Percentiles rank a stretch among this genome's conserved stretches.
Conservation (phyloP, 2,329 filamentous ascomycete species). For the Pezicula rhizophila region DNA sequence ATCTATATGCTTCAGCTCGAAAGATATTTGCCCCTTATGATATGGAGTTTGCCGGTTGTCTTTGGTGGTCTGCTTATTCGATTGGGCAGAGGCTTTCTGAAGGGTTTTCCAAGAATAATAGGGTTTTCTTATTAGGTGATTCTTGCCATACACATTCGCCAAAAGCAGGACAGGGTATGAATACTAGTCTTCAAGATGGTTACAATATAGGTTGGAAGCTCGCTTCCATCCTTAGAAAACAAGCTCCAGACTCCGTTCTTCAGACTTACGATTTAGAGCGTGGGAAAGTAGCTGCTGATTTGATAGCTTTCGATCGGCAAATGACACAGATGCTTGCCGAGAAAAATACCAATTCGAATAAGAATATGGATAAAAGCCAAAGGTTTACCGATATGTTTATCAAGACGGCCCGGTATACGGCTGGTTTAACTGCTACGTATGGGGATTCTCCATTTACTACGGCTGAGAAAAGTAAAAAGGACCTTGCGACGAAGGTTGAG, state of each 20-base stretch:
- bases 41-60: conserved; percentile 15
- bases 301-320: conserved; percentile 55
- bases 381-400: conserved; percentile 52
- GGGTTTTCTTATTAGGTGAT: conserved; percentile 50
- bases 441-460: conserved; percentile 41
- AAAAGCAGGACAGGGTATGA: conserved; percentile 57
- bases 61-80: conserved; percentile 53
- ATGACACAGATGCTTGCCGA: conserved; percentile 48
- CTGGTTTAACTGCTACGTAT: conserved; percentile 52
- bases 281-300: conserved; percentile 44
- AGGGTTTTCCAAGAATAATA: conserved; percentile 46
- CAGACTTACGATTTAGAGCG: conserved; percentile 49
- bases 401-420: conserved; percentile 51
- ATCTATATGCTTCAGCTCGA: conserved; percentile 46
- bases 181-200: conserved; percentile 51
- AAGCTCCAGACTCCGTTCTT: conserved; percentile 36
- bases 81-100: conserved; percentile 55
- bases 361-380: conserved; percentile 31
- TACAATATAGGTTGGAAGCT: conserved; percentile 59
- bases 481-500: conserved; percentile 34
- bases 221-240: conserved; percentile 39
- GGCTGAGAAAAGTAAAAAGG: conserved; percentile 25
- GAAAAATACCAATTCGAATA: conserved; percentile 15
- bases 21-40: conserved; percentile 23
- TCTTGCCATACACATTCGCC: conserved; percentile 56